Evolutionary conservation across 2,329 filamentous ascomycete species (phyloP), one percentile per base, ranked within the genome.

Genomic region (Pseudogymnoascus sp.): DNA sequence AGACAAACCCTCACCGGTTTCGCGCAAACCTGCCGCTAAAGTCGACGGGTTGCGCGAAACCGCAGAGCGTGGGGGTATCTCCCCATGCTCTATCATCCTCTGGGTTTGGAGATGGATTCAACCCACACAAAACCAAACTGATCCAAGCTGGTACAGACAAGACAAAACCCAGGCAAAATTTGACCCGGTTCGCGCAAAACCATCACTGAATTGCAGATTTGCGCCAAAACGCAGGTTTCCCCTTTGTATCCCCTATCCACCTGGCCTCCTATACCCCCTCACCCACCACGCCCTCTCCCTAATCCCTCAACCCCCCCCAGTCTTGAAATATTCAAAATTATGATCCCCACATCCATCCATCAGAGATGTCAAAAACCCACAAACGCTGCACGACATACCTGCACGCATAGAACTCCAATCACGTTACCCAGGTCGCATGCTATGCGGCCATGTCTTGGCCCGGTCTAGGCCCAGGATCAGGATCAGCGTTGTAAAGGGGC

Each of bases 381-480:
- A 26, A 61, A n/a, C n/a, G n/a, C n/a, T 42, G 59, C 59, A 61
- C 35, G 33, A 61, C 59, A 61, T 42, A 61, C 59, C 3, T 26
- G 33, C 59, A 61, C 10, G 33, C 59, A 38, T 61, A 5, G 1
- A 3, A 4, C 9, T 13, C 6, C 10, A 4, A 38, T 61, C 59
- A 61, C 33, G 33, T 7, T 7, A 61, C 35, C 0, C n/a, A 9
- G 59, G 59, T 42, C 19, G 59, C 59, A 61, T 19, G 31, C 1
- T 61, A 61, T 61, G 59, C 59, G 33, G 33, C 33, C 59, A 4
- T 26, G n/a, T 44, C 17, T 44, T 44, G 17, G 40, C 40, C 17
- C 21, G 17, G 40, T 17, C 17, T 13, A 26, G 3, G 5, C 23
- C 23, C 23, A 3, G 23, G 23, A 26, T 5, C 38, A 40, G n/a